Conservation (phyloP, 345 rosid species). For the Sisymbrium altissimum region DNA sequence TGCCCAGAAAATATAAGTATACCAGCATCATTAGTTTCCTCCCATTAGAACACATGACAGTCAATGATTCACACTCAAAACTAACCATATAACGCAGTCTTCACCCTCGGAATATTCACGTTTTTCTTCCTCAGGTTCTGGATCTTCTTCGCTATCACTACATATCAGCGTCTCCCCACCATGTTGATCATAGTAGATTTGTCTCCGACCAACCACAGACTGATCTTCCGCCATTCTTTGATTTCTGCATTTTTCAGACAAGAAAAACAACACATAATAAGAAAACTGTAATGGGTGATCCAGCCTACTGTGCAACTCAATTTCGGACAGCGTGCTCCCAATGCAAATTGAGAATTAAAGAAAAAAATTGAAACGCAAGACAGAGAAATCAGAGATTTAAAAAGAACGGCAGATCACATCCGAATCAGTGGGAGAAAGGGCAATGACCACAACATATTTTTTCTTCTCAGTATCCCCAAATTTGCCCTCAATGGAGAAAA, state of each 20-base stretch:
- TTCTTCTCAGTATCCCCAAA: not conserved
- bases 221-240: conserved; percentile 99
- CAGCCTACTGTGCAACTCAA: not conserved
- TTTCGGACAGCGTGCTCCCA: not conserved
- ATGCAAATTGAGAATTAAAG: not conserved
- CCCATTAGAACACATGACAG: not conserved
- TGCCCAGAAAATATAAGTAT: not conserved
- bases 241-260: conserved; percentile 66
- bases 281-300: not conserved
- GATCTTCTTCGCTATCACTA: conserved; percentile 94
- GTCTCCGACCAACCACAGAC: conserved; percentile 97
- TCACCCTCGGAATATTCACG: conserved; percentile 79
- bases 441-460: not conserved
- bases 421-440: not conserved
- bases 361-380: not conserved
- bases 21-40: not conserved
- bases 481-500: not conserved
- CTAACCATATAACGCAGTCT: conserved; percentile 82
- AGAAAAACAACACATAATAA: conserved; percentile 33
- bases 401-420: not conserved
- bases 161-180: conserved; percentile 94
- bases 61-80: conserved; percentile 8
- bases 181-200: conserved; percentile 90
- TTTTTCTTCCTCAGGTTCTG: conserved; percentile 74
- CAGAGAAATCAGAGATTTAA: not conserved